These are phyloP conservation scores for Fusarium longipes DNA, from an alignment of 2,329 filamentous ascomycete species.

Conservation along the genomic window DNA sequence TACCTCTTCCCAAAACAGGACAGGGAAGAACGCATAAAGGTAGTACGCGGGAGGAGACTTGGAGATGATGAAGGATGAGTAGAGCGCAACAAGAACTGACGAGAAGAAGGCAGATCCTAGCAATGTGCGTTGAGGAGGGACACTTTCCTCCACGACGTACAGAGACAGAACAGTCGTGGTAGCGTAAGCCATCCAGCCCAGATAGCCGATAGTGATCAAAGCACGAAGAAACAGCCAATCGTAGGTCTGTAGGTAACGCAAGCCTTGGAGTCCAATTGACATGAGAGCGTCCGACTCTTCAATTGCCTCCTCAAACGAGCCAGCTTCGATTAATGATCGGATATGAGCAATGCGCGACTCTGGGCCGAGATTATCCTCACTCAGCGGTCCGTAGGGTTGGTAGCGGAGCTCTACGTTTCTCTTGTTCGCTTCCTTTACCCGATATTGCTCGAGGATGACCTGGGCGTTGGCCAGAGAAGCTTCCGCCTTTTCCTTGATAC, in stretches of 20 bases:
- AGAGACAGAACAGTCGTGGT: constrained; percentile 88
- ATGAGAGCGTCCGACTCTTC: constrained; percentile 81
- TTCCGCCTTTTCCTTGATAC: constrained; percentile 80
- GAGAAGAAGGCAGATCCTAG: constrained; percentile 75
- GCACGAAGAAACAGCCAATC: constrained; percentile 96
- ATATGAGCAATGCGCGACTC: constrained; percentile 77
- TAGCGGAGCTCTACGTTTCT: constrained; percentile 80
- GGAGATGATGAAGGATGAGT: constrained; percentile 82
- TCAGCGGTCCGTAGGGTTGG: constrained; percentile 77
- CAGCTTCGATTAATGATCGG: constrained; percentile 71
- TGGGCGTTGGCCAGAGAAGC: constrained; percentile 86
- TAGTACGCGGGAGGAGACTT: constrained; percentile 88
- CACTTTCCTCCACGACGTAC: constrained; percentile 81
- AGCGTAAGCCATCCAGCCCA: constrained; percentile 96
- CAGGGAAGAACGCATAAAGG: constrained; percentile 89
- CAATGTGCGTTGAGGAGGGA: constrained; percentile 71
- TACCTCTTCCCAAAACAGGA: constrained; percentile 97
- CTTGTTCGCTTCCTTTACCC: constrained; percentile 90
- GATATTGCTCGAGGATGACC: constrained; percentile 94
- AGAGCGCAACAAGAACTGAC: constrained; percentile 79
- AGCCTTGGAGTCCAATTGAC: constrained; percentile 78
- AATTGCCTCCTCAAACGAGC: constrained; percentile 81
- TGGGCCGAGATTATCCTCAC: constrained; percentile 69
- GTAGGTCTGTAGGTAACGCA: constrained; percentile 96
- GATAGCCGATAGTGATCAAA: constrained; percentile 87